Evolutionary conservation across 2,329 filamentous ascomycete genomes (phyloP).

Genomic region (Penicillium psychrosexuale): DNA sequence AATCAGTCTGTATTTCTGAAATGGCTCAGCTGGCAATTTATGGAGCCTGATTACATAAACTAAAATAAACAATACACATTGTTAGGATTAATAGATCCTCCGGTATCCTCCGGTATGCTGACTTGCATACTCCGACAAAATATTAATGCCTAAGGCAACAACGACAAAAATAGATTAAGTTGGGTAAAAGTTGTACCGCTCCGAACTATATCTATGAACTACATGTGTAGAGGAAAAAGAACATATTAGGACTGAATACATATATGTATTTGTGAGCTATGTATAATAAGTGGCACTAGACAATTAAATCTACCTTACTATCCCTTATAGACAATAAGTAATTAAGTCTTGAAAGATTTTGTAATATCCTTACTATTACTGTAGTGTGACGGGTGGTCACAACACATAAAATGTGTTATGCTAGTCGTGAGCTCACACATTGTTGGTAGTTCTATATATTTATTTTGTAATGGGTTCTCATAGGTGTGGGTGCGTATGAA

Average conservation of each 20-base stretch:
- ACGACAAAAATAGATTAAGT: not conserved
- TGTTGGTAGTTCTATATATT: too few species aligned
- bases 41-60: too few species aligned
- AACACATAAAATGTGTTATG: not conserved
- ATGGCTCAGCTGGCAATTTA: too few species aligned
- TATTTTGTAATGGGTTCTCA: not conserved
- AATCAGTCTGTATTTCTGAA: too few species aligned
- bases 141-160: not conserved
- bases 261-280: not conserved
- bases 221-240: not conserved
- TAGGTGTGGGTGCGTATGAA: not conserved
- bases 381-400: not conserved
- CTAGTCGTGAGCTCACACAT: not conserved
- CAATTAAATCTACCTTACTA: not conserved
- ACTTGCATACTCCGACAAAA: too few species aligned
- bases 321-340: not conserved
- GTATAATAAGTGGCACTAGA: not conserved
- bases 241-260: not conserved
- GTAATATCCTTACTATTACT: not conserved
- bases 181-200: not conserved
- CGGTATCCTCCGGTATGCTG: too few species aligned
- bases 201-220: slow-evolving; percentile 1
- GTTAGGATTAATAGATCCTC: too few species aligned
- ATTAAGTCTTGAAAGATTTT: too few species aligned
- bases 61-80: too few species aligned